These are phyloP conservation scores for Pythium sukuiense DNA, from an alignment of 352 stramenopile species.

Conservation along the genomic window DNA sequence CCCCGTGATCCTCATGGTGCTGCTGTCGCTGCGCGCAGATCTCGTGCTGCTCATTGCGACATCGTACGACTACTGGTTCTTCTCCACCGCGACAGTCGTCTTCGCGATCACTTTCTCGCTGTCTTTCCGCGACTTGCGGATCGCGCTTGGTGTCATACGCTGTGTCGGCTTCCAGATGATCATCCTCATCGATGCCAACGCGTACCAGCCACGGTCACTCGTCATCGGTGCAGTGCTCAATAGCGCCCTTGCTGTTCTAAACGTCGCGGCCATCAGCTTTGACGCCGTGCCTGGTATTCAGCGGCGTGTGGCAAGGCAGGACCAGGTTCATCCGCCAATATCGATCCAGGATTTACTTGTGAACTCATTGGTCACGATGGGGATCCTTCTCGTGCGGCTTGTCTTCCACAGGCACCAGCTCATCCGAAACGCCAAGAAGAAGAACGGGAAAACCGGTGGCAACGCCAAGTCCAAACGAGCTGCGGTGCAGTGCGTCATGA, in stretches of 20 bases:
- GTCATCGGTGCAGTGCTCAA: constrained; percentile 6
- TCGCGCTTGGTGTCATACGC: neutral
- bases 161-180: constrained; percentile 23
- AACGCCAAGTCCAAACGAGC: neutral
- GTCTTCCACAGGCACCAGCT: constrained; percentile 10
- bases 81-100: constrained; percentile 21
- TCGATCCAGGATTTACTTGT: constrained; percentile 9
- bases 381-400: constrained; percentile 16
- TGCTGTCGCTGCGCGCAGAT: constrained; percentile 21
- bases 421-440: neutral
- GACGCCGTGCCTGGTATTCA: neutral
- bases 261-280: neutral
- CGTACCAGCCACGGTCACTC: constrained; percentile 13
- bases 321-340: neutral
- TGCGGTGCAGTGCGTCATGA: constrained; percentile 5
- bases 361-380: constrained; percentile 19
- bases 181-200: constrained; percentile 27
- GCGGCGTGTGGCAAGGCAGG: neutral
- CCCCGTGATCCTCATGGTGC: neutral
- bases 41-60: constrained; percentile 15
- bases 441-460: neutral
- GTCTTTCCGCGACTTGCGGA: constrained; percentile 12
- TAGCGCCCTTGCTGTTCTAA: neutral
- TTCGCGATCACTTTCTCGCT: constrained; percentile 16
- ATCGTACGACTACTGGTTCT: constrained; percentile 37